Conservation (phyloP, 441 rosid species). For the Syzygium syzygioides region DNA sequence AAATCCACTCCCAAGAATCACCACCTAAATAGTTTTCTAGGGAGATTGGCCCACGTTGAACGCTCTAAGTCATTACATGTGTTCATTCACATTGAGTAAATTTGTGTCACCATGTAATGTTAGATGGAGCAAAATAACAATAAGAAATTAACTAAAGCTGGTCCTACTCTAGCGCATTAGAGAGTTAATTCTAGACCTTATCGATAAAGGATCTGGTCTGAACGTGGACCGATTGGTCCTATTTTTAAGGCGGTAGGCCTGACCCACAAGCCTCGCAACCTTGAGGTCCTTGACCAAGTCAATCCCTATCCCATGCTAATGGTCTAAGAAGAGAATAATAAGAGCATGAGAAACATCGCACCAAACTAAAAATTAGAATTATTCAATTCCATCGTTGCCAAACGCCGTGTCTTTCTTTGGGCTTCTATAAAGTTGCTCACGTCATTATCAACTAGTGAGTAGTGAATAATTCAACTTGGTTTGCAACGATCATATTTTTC, state of each 20-base stretch:
- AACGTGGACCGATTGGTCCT: background rate
- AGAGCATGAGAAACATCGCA: too few species aligned
- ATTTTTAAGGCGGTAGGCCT: background rate
- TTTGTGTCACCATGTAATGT: background rate
- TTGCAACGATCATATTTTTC: background rate
- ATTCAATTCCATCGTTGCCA: too few species aligned
- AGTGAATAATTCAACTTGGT: background rate
- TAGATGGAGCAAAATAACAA: background rate
- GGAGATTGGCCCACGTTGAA: background rate
- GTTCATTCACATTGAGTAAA: background rate
- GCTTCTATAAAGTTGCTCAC: background rate
- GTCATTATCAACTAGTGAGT: background rate
- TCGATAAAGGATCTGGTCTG: background rate
- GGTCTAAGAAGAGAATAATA: background rate
- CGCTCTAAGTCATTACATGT: background rate
- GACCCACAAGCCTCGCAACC: background rate
- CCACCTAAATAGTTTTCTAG: background rate
- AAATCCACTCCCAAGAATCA: background rate
- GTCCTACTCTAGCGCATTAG: background rate
- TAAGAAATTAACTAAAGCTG: background rate
- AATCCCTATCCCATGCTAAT: background rate
- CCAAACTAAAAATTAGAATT: too few species aligned
- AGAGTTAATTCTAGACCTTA: background rate
- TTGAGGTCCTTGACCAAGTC: background rate
- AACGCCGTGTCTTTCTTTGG: background rate